Evolutionary conservation across 768 basidiomycete species (phyloP).

Genomic region (Rhodotorula graminis): DNA sequence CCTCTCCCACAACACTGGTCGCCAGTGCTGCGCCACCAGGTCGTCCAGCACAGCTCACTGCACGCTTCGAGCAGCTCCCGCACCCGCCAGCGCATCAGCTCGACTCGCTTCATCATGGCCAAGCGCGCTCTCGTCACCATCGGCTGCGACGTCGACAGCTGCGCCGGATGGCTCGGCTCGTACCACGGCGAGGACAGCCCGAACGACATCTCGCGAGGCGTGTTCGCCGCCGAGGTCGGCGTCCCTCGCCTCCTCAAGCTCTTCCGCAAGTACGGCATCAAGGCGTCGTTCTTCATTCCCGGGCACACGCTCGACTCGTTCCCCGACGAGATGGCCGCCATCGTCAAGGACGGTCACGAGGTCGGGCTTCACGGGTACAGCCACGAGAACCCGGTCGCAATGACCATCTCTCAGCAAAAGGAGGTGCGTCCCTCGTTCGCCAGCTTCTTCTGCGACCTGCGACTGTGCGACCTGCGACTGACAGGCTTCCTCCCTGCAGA

Average conservation of each 20-base stretch:
- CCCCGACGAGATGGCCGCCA: conserved; percentile 63
- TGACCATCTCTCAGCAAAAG: conserved; percentile 64
- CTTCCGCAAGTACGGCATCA: conserved; percentile 64
- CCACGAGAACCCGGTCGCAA: conserved; percentile 64
- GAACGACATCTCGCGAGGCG: conserved; percentile 65
- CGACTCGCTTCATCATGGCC: conserved; percentile 1
- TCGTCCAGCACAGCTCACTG: too few relatives aligned
- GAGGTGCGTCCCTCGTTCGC: conserved; percentile 54
- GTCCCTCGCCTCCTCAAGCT: conserved; percentile 63
- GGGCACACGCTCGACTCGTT: conserved; percentile 73
- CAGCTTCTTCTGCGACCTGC: too few relatives aligned
- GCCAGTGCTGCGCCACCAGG: too few relatives aligned
- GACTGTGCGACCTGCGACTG: too few relatives aligned
- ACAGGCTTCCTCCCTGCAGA: neutral
- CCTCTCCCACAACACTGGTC: neutral
- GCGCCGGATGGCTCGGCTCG: conserved; percentile 59
- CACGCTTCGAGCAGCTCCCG: too few relatives aligned
- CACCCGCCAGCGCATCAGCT: too few relatives aligned
- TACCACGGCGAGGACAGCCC: conserved; percentile 69
- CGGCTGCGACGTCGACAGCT: conserved; percentile 67
- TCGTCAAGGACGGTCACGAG: conserved; percentile 63
- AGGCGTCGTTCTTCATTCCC: conserved; percentile 41
- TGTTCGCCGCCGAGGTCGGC: conserved; percentile 73
- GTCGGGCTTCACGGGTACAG: conserved; percentile 57
- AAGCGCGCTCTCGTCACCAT: conserved; percentile 28